These are phyloP conservation scores for Lachancea lanzarotensis DNA, from an alignment of 805 yeast species.

Conservation along the genomic window DNA sequence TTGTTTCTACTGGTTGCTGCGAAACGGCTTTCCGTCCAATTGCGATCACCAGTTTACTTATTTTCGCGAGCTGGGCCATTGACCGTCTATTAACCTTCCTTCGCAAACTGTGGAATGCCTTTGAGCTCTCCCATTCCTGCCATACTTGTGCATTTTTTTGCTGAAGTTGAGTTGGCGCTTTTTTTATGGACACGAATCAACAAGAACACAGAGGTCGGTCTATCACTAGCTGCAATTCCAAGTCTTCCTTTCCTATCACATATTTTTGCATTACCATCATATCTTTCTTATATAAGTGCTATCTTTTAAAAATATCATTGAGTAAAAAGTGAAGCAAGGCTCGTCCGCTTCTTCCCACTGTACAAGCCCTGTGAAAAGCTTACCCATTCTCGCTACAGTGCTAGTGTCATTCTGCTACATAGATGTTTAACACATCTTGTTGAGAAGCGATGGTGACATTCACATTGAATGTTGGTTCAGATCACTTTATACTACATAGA, in stretches of 20 bases:
- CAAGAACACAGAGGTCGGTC: too few species aligned
- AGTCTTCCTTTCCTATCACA: not conserved
- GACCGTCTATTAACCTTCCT: not conserved
- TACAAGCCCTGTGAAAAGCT: too few species aligned
- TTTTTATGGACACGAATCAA: not conserved
- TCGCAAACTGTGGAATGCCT: slow-evolving; percentile 1
- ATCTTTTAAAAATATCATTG: not conserved
- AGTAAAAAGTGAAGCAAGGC: too few species aligned
- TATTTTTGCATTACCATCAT: not conserved
- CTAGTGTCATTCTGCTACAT: too few species aligned
- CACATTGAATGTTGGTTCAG: not conserved
- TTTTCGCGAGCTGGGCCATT: slow-evolving; percentile 1
- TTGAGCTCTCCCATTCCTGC: slow-evolving; percentile 5
- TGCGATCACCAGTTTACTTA: not conserved
- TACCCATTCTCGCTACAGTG: too few species aligned
- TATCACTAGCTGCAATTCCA: too few species aligned
- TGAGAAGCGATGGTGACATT: too few species aligned
- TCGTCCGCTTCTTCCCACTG: too few species aligned
- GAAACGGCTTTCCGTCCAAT: not conserved
- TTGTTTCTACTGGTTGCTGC: slow-evolving; percentile 8
- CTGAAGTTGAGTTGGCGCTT: slow-evolving; percentile 7
- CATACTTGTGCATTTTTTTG: slow-evolving; percentile 5
- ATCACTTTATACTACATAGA: not conserved
- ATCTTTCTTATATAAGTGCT: not conserved
- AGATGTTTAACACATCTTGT: not conserved